Evolutionary conservation across 352 stramenopile genomes (phyloP), one percentile per base, ranked within the genome.

Genomic region (Thalassiosira delicatula): DNA sequence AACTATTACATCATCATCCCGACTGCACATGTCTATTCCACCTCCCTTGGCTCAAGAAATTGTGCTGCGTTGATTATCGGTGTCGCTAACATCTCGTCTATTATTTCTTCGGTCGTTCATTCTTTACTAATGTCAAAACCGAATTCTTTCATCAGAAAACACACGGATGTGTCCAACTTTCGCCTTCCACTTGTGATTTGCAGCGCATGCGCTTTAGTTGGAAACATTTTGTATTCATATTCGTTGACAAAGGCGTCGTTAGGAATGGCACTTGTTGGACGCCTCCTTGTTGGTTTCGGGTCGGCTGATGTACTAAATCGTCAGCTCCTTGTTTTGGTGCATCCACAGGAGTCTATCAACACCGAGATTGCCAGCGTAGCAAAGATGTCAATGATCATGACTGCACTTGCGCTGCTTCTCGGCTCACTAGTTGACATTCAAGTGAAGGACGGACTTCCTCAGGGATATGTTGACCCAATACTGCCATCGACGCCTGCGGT

Each of bases 1-100:
- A 94, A 93, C 65, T 94, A 93, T 67, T 93, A 88, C 51, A 74
- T 87, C 19, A 67, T 87, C n/a, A 75, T 90, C 32, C 79, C 90
- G 32, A 87, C 85, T 32, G 78, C 88, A 12, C 79, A 83, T 37
- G 73, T 85, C 25, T 90, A 85, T 75, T 65, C 66, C 4, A 54
- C 59, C 12, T 42, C 73, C 40, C 65, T 85, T 21, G 76, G 76
- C 29, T 67, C 78, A 35, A 84, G 69, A 29, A 70, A 40, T 63
- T 87, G 76, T 35, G 72, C 82, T 56, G 79, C 81, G 33, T 32
- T 76, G 19, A 67, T 93, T 29, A 90, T 91, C 66, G 89, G 87
- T 35, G 70, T 70, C 25, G 27, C 86, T n/a, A 92, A 84, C 67
- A 42, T 94, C 63, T 74, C 85, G 61, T 81, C 88, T 27, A 71